Percentiles rank a stretch among this genome's conserved stretches.
phyloP scores from a whole-genome alignment of 2,329 filamentous ascomycete species.

The Chaetothyriales sp. region DNA sequence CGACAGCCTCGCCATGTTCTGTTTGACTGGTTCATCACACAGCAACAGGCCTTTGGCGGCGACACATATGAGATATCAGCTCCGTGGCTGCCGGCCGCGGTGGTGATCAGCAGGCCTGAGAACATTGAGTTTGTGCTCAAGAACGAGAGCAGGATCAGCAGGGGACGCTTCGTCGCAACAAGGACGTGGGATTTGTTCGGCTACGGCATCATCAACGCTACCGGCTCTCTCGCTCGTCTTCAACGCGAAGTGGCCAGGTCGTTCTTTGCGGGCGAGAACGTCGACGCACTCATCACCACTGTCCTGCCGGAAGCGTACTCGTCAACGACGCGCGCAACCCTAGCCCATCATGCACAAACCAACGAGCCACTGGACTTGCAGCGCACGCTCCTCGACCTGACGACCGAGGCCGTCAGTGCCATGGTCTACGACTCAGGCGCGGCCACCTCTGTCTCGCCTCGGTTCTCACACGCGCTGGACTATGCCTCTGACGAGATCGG shows the following conservation, averaged over 20 bases:
- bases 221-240: constrained; percentile 49
- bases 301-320: constrained; percentile 43
- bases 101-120: constrained; percentile 48
- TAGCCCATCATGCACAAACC: constrained; percentile 22
- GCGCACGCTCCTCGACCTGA: constrained; percentile 49
- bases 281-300: constrained; percentile 43
- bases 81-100: constrained; percentile 47
- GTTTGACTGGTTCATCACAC: constrained; percentile 49
- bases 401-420: constrained; percentile 52
- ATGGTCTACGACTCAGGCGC: constrained; percentile 56
- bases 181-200: constrained; percentile 52
- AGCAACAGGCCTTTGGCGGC: constrained; percentile 42
- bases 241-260: constrained; percentile 48
- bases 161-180: constrained; percentile 48
- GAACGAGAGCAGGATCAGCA: constrained; percentile 46
- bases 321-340: constrained; percentile 25
- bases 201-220: constrained; percentile 51
- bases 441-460: constrained; percentile 50
- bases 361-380: constrained; percentile 40
- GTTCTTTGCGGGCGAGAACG: constrained; percentile 46
- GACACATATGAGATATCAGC: constrained; percentile 52
- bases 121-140: constrained; percentile 52
- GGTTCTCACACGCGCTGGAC: constrained; percentile 49
- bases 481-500: constrained; percentile 47
- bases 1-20: constrained; percentile 46